Percentiles rank a stretch among this genome's conserved stretches.
phyloP scores from a whole-genome alignment of 164 flowering plant genomes.

The Chimonanthus praecox region DNA sequence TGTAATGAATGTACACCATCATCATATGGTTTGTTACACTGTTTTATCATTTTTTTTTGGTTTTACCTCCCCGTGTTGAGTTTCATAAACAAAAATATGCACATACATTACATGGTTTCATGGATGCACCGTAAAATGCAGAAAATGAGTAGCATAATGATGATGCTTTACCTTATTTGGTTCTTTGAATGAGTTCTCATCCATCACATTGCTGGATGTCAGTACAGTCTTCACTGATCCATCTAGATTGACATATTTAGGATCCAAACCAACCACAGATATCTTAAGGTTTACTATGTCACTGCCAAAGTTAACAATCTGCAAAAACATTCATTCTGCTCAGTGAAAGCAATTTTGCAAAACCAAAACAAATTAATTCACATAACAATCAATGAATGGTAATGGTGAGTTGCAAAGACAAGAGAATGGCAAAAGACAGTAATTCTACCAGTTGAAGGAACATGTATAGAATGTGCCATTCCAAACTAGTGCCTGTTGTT shows the following conservation, averaged over 20 bases:
- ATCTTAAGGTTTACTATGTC: constrained; percentile 45
- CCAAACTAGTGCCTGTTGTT: too few relatives aligned
- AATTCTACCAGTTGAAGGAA: too few relatives aligned
- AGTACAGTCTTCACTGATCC: constrained; percentile 54
- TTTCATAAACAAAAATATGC: background rate
- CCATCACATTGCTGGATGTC: constrained; percentile 57
- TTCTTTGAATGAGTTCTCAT: constrained; percentile 68
- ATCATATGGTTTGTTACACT: too few relatives aligned
- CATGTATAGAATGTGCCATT: too few relatives aligned
- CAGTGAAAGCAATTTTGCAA: background rate
- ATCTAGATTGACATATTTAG: constrained; percentile 22
- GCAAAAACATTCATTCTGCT: constrained; percentile 11
- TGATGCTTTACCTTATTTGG: constrained; percentile 53
- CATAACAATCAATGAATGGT: background rate
- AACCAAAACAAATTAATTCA: background rate
- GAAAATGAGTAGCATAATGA: too few relatives aligned
- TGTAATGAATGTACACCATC: too few relatives aligned
- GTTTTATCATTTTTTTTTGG: too few relatives aligned
- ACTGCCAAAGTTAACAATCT: constrained; percentile 80
- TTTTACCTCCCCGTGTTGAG: background rate
- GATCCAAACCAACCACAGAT: constrained; percentile 42
- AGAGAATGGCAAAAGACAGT: too few relatives aligned
- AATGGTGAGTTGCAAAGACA: too few relatives aligned
- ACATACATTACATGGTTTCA: background rate
- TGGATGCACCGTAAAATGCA: background rate